Evolutionary conservation across 2,329 filamentous ascomycete species (phyloP).

Genomic region (Knoxdaviesia proteae): DNA sequence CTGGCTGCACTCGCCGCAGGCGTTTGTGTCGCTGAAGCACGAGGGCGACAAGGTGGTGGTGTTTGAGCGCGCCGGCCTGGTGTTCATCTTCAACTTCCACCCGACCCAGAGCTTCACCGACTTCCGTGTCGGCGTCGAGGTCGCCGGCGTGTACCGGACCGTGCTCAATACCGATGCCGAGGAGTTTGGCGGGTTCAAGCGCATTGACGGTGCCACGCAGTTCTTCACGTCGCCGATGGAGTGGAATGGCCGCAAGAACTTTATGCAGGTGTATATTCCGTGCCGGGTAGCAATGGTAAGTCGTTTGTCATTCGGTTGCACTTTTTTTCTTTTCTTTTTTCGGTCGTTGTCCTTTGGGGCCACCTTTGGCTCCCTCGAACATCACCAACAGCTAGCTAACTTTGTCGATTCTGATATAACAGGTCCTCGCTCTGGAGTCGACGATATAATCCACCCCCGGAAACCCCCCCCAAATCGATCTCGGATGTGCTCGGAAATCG

Average conservation of each 20-base stretch:
- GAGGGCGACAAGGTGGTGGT: slow-evolving; percentile 87
- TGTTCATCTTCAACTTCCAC: slow-evolving; percentile 97
- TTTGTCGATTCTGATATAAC: background rate
- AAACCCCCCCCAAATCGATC: no score
- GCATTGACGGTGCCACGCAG: slow-evolving; percentile 58
- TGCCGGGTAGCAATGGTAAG: slow-evolving; percentile 63
- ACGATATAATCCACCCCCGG: background rate
- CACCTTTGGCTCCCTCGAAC: no score
- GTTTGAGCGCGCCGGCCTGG: slow-evolving; percentile 73
- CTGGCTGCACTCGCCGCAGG: slow-evolving; percentile 72
- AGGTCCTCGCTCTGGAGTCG: slow-evolving; percentile 31
- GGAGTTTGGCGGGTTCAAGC: slow-evolving; percentile 58
- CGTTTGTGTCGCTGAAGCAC: slow-evolving; percentile 85
- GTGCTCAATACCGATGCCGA: slow-evolving; percentile 65
- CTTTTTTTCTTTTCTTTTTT: background rate
- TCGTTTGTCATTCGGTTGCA: slow-evolving; percentile 5
- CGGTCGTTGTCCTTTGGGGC: background rate
- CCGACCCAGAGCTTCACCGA: slow-evolving; percentile 68
- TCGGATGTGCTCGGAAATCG: no score
- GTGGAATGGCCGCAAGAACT: slow-evolving; percentile 84
- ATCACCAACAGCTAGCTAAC: background rate
- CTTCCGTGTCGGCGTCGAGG: slow-evolving; percentile 77
- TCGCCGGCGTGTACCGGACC: slow-evolving; percentile 66
- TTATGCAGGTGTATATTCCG: slow-evolving; percentile 79
- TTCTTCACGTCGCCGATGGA: slow-evolving; percentile 83